Conservation (phyloP, 148 eudicot species). For the Rhododendron griersonianum region DNA sequence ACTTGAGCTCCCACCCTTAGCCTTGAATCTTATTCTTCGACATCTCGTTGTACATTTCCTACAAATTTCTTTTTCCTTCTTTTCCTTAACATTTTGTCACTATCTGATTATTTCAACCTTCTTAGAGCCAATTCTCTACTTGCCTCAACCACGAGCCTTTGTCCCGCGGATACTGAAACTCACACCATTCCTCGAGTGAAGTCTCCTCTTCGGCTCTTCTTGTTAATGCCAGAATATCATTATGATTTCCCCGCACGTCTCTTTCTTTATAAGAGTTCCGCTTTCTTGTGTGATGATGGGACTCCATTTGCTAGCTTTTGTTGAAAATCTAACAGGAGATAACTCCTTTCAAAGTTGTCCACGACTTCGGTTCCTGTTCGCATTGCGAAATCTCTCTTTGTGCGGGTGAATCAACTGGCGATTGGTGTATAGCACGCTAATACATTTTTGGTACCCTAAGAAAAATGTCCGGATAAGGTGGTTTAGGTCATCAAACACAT, state of each 20-base stretch:
- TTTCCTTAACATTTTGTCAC: background rate
- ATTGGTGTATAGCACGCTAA: background rate
- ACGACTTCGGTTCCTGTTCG: background rate
- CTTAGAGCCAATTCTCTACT: background rate
- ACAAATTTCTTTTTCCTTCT: background rate
- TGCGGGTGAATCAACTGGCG: background rate
- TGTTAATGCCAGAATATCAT: background rate
- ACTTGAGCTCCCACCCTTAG: background rate
- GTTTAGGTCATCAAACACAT: background rate
- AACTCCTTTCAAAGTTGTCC: background rate
- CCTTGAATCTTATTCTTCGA: background rate
- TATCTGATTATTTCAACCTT: background rate
- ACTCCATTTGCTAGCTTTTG: background rate
- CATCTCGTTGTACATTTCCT: background rate
- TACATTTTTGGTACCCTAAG: background rate
- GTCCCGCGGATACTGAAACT: background rate
- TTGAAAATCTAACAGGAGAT: background rate
- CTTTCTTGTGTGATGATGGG: background rate
- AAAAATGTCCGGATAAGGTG: background rate
- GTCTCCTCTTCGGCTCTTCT: background rate
- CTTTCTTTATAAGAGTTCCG: background rate
- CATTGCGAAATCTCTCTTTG: background rate
- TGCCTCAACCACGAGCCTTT: background rate
- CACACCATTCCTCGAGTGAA: background rate
- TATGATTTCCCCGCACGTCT: background rate